Conservation (phyloP, 805 yeast genomes). For the Schwanniomyces yamadae region DNA sequence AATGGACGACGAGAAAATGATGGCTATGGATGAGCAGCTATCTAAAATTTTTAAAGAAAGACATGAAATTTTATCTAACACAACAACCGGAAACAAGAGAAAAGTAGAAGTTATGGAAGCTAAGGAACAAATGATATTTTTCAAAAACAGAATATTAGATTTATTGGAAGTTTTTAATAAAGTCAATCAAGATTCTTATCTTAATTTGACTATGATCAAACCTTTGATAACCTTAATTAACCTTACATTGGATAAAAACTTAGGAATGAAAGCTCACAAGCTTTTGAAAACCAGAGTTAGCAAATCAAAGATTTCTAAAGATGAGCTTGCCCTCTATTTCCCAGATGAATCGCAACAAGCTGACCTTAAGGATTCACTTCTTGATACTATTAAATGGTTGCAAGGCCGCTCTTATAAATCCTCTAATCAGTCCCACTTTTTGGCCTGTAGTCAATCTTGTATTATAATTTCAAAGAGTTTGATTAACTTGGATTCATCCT, state of each 20-base stretch:
- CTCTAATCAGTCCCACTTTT: slow-evolving; percentile 47
- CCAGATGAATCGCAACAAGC: slow-evolving; percentile 14
- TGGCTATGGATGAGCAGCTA: slow-evolving; percentile 84
- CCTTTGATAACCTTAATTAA: slow-evolving; percentile 63
- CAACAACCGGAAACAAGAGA: slow-evolving; percentile 59
- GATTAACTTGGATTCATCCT: slow-evolving; percentile 28
- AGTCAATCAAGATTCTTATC: slow-evolving; percentile 38
- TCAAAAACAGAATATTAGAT: slow-evolving; percentile 78
- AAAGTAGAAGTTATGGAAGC: slow-evolving; percentile 78
- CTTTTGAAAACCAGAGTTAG: slow-evolving; percentile 60
- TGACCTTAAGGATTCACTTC: slow-evolving; percentile 18
- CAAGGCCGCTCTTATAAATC: slow-evolving; percentile 46
- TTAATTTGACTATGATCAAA: slow-evolving; percentile 44
- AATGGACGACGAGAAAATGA: slow-evolving; percentile 96
- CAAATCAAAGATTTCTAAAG: slow-evolving; percentile 40
- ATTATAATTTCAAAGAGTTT: slow-evolving; percentile 63
- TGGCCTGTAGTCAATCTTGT: slow-evolving; percentile 65
- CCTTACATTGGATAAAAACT: slow-evolving; percentile 63
- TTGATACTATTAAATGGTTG: slow-evolving; percentile 35
- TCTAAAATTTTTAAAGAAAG: slow-evolving; percentile 84
- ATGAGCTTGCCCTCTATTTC: slow-evolving; percentile 17
- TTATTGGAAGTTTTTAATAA: slow-evolving; percentile 64
- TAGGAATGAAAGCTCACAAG: slow-evolving; percentile 77
- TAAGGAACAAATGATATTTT: slow-evolving; percentile 70
- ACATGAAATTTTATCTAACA: slow-evolving; percentile 55